Base-by-base conservation (phyloP, 768 basidiomycete genomes). In the Mycena epipterygia region DNA sequence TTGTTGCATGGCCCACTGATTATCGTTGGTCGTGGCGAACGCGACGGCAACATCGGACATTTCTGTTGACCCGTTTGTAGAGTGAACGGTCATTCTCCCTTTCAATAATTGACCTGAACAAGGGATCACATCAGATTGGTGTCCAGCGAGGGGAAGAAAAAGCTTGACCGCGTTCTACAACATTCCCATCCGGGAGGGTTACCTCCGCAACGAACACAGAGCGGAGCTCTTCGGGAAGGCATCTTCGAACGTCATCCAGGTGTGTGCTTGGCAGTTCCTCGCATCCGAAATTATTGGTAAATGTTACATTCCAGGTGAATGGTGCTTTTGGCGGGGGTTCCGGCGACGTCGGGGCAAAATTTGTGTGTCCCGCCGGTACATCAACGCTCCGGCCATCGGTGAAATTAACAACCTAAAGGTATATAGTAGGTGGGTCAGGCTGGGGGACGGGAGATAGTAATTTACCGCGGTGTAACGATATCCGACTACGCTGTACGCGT, bases 301-400 rank as follows among this genome's bases (percentile, higher is more conserved):
- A 51, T 3, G 61, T 58, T 25, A 27, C 21, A 29, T 66, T 67
- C 59, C 55, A 57, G 5, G 13, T 57, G 48, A 67, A 67, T 9
- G 64, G 57, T 25, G 29, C 25, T 29, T 14, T 14, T 30, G 25
- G 13, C 9, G 8, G 27, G 29, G 33, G 49, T 29, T 16, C 19
- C 33, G 44, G 21, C 11, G 49, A 71, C 25, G 39, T 59, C 13
- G 64, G 70, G 5, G 19, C 27, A 48, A 71, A 71, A n/a, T 30
- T 67, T 2, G 70, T 71, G 37, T 71, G 32, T 37, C 70, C 70
- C 12, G 65, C 70, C 4, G 41, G 70, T 14, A 67, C 14, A 14
- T 71, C 51, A 13, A 35, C 44, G 12, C 25, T 67, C 13, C 48
- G 37, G 13, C 70, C 70, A 33, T 67, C 60, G 21, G 39, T 56